phyloP scores from a whole-genome alignment of 2,329 filamentous ascomycete genomes.

The Bipolaris cookei region DNA sequence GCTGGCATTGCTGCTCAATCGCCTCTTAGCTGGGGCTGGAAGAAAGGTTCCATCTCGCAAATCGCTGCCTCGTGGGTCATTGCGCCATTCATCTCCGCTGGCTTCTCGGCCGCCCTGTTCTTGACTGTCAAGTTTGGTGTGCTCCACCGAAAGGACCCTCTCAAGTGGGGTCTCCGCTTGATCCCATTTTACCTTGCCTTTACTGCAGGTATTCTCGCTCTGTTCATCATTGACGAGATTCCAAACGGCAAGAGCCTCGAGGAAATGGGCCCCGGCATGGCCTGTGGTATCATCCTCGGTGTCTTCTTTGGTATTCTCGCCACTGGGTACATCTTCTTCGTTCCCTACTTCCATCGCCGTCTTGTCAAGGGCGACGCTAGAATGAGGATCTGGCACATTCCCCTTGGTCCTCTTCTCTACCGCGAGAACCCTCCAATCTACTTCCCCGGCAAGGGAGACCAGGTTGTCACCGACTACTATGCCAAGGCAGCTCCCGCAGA shows the following conservation, averaged over 20 bases:
- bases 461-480: constrained; percentile 52
- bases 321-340: constrained; percentile 38
- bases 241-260: constrained; percentile 43
- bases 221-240: constrained; percentile 65
- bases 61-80: constrained; percentile 58
- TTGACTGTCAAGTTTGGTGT: constrained; percentile 58
- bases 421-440: constrained; percentile 52
- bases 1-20: constrained; percentile 60
- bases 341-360: constrained; percentile 39
- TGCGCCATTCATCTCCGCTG: constrained; percentile 56
- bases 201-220: constrained; percentile 57
- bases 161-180: constrained; percentile 58
- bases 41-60: constrained; percentile 36
- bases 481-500: constrained; percentile 33
- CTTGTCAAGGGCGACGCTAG: constrained; percentile 36
- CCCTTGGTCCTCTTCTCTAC: constrained; percentile 51
- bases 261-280: constrained; percentile 40
- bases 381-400: constrained; percentile 34
- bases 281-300: constrained; percentile 36
- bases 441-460: constrained; percentile 49
- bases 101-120: constrained; percentile 59
- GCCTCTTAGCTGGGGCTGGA: constrained; percentile 37
- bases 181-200: constrained; percentile 59
- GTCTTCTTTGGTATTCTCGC: constrained; percentile 34
- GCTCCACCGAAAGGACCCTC: constrained; percentile 57